Evolutionary conservation across 139 green algal genomes (phyloP).

Genomic region (Chlamydomonas sp.): DNA sequence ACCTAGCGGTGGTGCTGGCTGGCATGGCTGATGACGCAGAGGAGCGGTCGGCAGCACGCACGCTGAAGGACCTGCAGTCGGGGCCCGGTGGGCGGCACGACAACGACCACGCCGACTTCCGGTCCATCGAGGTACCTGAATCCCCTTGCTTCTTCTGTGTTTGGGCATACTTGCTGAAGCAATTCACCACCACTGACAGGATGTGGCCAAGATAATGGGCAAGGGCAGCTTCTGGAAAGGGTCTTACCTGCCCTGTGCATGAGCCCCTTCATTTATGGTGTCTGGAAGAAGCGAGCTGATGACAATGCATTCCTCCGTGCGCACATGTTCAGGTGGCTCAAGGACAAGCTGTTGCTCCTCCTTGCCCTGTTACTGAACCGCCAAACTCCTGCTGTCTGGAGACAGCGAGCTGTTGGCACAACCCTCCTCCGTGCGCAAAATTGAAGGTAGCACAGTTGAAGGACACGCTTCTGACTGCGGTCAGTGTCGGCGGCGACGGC

Average conservation of each 20-base stretch:
- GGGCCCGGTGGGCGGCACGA: slow-evolving; percentile 36
- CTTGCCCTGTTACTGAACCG: too few relatives aligned
- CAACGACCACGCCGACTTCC: slow-evolving; percentile 39
- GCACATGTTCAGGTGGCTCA: background rate
- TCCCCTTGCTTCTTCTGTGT: background rate
- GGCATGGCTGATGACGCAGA: background rate
- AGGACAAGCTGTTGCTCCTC: too few relatives aligned
- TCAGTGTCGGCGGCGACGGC: background rate
- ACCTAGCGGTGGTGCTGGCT: slow-evolving; percentile 30
- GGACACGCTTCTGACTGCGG: too few relatives aligned
- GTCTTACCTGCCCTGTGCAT: background rate
- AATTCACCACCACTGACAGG: too few relatives aligned
- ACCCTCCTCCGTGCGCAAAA: background rate
- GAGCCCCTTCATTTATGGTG: background rate
- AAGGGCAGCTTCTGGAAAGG: too few relatives aligned
- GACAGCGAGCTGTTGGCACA: background rate
- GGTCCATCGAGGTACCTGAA: slow-evolving; percentile 2
- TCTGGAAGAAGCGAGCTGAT: background rate
- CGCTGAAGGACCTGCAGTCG: slow-evolving; percentile 25
- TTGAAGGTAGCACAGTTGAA: background rate
- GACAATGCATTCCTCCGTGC: too few relatives aligned
- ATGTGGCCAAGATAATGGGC: too few relatives aligned
- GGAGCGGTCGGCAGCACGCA: background rate
- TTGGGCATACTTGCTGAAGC: too few relatives aligned
- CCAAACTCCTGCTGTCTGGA: too few relatives aligned